Evolutionary conservation across 23 red algal species (phyloP).

Genomic region (Gracilaria domingensis): DNA sequence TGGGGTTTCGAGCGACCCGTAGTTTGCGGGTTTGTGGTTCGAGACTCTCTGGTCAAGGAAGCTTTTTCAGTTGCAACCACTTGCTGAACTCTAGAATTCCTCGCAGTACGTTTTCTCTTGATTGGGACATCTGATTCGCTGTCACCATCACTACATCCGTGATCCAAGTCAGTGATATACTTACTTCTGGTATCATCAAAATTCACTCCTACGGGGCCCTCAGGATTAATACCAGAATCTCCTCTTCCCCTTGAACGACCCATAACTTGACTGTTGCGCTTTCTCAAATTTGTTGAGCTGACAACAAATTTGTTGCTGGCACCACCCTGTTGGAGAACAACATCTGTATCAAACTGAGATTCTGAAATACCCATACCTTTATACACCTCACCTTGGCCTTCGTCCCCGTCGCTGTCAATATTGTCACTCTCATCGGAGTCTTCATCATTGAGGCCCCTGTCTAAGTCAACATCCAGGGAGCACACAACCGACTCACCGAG

Average conservation of each 20-base stretch:
- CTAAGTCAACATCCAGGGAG: conserved; percentile 43
- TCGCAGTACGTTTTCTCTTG: conserved; percentile 2
- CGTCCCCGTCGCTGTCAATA: not conserved
- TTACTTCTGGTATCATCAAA: conserved; percentile 44
- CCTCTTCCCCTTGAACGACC: not conserved
- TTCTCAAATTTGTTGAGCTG: conserved; percentile 37
- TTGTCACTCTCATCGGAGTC: not conserved
- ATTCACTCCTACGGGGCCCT: conserved; percentile 28
- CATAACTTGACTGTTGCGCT: conserved; percentile 54
- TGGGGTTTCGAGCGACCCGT: not conserved
- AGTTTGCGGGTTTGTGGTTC: not conserved
- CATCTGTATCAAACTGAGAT: conserved; percentile 59
- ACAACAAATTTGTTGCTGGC: conserved; percentile 56
- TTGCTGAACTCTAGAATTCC: not conserved
- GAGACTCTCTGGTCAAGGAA: not conserved
- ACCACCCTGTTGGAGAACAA: conserved; percentile 50
- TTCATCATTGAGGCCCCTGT: not conserved
- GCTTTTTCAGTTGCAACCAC: not conserved
- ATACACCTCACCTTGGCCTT: not conserved
- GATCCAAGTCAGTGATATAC: not conserved
- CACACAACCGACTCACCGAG: conserved; percentile 53
- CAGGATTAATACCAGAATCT: conserved; percentile 55
- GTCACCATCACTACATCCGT: conserved; percentile 12
- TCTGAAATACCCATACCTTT: not conserved
- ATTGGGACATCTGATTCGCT: not conserved